Evolutionary conservation across 2,329 filamentous ascomycete species (phyloP), one percentile per base, ranked within the genome.

Genomic region (Xylariomycetidae sp.): DNA sequence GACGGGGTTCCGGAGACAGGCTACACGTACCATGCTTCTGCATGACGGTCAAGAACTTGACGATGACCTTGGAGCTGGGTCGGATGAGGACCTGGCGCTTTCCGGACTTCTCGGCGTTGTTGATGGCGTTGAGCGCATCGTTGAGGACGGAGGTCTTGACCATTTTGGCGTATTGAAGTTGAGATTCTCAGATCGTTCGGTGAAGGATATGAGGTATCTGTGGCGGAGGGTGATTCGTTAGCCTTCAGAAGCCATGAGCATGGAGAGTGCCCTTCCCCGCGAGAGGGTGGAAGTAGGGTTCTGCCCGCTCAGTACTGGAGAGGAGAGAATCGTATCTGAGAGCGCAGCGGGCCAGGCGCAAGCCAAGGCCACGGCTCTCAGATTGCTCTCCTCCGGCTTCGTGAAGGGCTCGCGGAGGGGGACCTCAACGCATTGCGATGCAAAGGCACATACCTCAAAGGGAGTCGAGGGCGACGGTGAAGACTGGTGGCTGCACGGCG

Each of bases 41-140:
- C 92, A 98, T 98, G 68, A 96, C 90, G 65, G 78, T 78, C 64
- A 98, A 78, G 82, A 96, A 98, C 81, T 96, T 96, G 77, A 93
- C 74, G 61, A 98, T 98, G 77, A 98, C 92, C 85, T 98, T 98
- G 70, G 92, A 96, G 68, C 79, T 85, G 58, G 93, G 92, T 61
- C 89, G 82, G 79, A 98, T 95, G 68, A 98, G 64, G 65, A 96
- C 92, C 76, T 98, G 92, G 64, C 92, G 89, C 85, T 96, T 96
- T 75, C 92, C 92, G 58, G 85, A 77, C 85, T 98, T 96, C 82
- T 98, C 93, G 78, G 92, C 92, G 72, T 98, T 98, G 88, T 98
- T 98, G 84, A 98, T 96, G 76, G 81, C 77, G 70, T 95, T 95
- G 62, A 95, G 85, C 66, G 86, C 88, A 83, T 98, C 92, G 80